Conservation (phyloP, 768 basidiomycete species). For the Scleroderma citrinum region DNA sequence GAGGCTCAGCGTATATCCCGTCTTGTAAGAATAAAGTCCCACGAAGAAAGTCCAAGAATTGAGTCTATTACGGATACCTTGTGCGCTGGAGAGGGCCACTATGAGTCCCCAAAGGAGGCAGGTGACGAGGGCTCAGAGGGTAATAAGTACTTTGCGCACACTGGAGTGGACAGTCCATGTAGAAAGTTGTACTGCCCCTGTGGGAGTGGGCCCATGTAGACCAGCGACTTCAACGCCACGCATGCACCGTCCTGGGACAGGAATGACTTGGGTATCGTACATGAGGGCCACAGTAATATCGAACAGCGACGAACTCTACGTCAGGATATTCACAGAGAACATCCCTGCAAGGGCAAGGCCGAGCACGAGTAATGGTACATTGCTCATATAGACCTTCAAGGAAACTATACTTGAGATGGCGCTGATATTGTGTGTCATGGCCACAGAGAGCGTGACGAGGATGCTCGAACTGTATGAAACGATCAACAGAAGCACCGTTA, state of each 20-base stretch:
- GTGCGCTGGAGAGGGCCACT: slow-evolving; percentile 5
- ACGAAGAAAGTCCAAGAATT: slow-evolving; percentile 25
- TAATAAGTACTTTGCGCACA: slow-evolving; percentile 15
- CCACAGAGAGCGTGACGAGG: slow-evolving; percentile 16
- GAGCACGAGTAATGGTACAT: slow-evolving; percentile 23
- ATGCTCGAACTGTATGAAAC: slow-evolving; percentile 24
- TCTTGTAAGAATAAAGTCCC: slow-evolving; percentile 7
- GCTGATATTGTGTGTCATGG: no score
- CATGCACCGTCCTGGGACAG: slow-evolving; percentile 21
- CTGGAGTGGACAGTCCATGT: slow-evolving; percentile 24
- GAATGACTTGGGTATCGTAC: slow-evolving; percentile 18
- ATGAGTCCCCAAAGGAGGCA: slow-evolving; percentile 19
- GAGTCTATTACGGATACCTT: neutral
- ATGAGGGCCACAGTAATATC: slow-evolving; percentile 26
- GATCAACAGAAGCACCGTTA: slow-evolving; percentile 25
- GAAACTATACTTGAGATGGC: no score
- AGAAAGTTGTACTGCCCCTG: slow-evolving; percentile 17
- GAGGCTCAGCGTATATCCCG: slow-evolving; percentile 19
- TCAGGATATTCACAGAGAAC: slow-evolving; percentile 17
- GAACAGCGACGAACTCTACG: slow-evolving; percentile 30
- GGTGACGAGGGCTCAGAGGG: slow-evolving; percentile 17
- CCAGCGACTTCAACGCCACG: slow-evolving; percentile 8
- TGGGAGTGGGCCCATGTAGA: slow-evolving; percentile 7
- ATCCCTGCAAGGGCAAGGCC: slow-evolving; percentile 22
- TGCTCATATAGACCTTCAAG: slow-evolving; percentile 18